Evolutionary conservation across 495 filamentous ascomycete genomes (phyloP), one percentile per base, ranked within the genome.

Genomic region (Aspergillus sclerotiicarbonarius): DNA sequence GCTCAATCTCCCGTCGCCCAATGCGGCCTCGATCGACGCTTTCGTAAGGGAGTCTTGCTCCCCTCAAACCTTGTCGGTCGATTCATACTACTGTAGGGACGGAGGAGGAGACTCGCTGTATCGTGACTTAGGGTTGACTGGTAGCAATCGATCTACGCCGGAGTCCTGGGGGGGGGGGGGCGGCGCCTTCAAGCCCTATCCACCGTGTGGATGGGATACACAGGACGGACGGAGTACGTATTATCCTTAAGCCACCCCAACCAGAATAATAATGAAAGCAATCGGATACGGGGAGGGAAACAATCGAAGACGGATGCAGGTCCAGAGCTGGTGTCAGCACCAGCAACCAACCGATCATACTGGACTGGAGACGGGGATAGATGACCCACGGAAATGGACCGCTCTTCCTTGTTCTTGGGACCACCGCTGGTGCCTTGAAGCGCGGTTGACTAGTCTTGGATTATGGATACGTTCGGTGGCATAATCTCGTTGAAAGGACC

Each of bases 331-430:
- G 59, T 51, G 54, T 61, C 62, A 62, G 57, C 62, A 58, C 53
- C 58, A 35, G 51, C 55, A 44, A 43, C 43, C 61, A 63, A 51
- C 57, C 56, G 62, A 58, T 62, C 51, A 54, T 54, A 54, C 51
- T 54, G 51, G 53, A 54, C 51, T 54, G 51, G 53, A 58, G 46
- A 55, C 50, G 50, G 39, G 50, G 30, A 53, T 51, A 54, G 59
- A 54, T 56, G 60, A 66, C 63, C 63, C 63, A 66, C 55, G 63
- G 63, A 66, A 58, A 53, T 56, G 57, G 52, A 59, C 60, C 51
- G 60, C 55, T 57, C 58, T 66, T 63, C 61, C 64, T 59, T 66
- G 60, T 61, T 51, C 53, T 54, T 3, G 44, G 55, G 59, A 48
- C 58, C 58, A 62, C 62, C 61, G 50, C 57, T 48, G 53, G 43